A percentile compares a stretch with the other conserved stretches of the same genome.
Conservation (phyloP, 495 filamentous ascomycete genomes). For the Aspergillus affinis region DNA sequence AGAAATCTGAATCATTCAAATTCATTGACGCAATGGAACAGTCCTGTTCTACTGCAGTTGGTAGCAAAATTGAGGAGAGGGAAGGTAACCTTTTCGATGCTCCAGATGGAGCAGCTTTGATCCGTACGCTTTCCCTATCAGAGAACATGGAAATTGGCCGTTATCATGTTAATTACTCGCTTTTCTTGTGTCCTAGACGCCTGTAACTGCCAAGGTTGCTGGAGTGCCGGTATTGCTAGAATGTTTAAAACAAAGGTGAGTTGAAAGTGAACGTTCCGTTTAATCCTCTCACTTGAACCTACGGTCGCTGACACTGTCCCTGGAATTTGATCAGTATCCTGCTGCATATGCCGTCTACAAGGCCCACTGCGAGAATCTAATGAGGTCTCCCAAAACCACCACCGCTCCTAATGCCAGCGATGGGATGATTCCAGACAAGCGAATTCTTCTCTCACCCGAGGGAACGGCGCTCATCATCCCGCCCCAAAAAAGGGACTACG, state of each 20-base stretch:
- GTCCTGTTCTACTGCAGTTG: not conserved
- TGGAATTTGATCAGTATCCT: slow-evolving; percentile 35
- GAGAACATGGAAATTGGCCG: not conserved
- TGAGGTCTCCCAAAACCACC: not conserved
- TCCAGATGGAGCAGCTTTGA: slow-evolving; percentile 41
- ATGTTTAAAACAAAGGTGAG: slow-evolving; percentile 35
- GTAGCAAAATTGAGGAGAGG: not conserved
- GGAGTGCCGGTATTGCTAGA: slow-evolving; percentile 45
- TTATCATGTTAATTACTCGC: not conserved
- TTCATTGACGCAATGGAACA: not conserved
- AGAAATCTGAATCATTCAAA: not conserved
- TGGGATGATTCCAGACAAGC: not conserved
- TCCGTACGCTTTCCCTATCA: slow-evolving; percentile 32
- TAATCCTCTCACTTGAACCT: not conserved
- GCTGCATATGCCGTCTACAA: slow-evolving; percentile 38
- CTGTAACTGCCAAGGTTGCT: slow-evolving; percentile 45
- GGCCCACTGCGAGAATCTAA: slow-evolving; percentile 28
- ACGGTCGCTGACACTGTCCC: not conserved
- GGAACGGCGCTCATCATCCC: slow-evolving; percentile 49
- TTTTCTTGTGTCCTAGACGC: slow-evolving; percentile 33
- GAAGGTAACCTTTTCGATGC: slow-evolving; percentile 46
- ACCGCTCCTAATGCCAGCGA: not conserved
- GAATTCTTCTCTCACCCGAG: slow-evolving; percentile 19
- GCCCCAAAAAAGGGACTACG: slow-evolving; percentile 31
- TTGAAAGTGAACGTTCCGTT: not conserved